Base-by-base conservation (phyloP, 345 rosid species). In the Durio zibethinus region DNA sequence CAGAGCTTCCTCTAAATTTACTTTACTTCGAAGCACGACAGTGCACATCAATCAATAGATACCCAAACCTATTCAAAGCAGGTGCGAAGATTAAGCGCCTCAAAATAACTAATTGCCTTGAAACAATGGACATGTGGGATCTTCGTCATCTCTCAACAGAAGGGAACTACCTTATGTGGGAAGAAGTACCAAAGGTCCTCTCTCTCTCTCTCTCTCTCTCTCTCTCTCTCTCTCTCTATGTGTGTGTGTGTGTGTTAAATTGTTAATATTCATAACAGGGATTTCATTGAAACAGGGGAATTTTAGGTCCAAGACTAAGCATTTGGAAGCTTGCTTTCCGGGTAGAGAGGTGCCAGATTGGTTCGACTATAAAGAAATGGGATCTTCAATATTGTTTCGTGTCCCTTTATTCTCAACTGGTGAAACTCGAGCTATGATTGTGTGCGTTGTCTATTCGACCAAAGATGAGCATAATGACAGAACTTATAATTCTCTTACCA, bases 21-120 rank as follows among this genome's bases (percentile, higher is more conserved):
- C 0, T 0, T 2, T 0, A 2, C 25, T 21, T 8, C 0, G 0
- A 21, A 2, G 29, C 29, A 50, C 0, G 1, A 10, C 29, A 12
- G 5, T 10, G 29, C 14, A 56, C 29, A 9, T 56, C 61, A 9
- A 56, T 56, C 12, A 1, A 0, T 7, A 8, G 25, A 20, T 20
- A n/a, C 10, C 57, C 25, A 20, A 53, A 20, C 0, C n/a, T 0
- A 16, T 16, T 5, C 4, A 4, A 16, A 7, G 0, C 1, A n/a
- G n/a, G n/a, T n/a, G n/a, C n/a, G n/a, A n/a, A n/a, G n/a, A n/a
- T n/a, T n/a, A n/a, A n/a, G n/a, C n/a, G n/a, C n/a, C n/a, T n/a
- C n/a, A n/a, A n/a, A n/a, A n/a, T n/a, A 10, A 47, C 16, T 11
- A 47, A 11, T 12, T 11, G 50, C 12, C 16, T 15, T 14, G 12